Percentiles rank a stretch among this genome's conserved stretches.
phyloP scores from a whole-genome alignment of 495 filamentous ascomycete genomes.

The Neurospora cerealis region DNA sequence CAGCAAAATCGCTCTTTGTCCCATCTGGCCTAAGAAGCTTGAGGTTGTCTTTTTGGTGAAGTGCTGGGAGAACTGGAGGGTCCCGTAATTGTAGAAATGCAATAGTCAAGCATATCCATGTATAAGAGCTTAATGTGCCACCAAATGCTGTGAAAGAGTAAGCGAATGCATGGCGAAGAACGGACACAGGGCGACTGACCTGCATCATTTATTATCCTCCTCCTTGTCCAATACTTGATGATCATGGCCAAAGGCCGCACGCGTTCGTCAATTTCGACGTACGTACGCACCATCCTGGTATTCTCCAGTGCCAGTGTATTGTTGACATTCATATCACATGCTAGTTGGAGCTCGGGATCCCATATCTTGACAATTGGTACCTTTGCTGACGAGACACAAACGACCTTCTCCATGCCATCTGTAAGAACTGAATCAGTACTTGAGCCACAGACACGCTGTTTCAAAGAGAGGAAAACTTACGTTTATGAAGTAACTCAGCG shows the following conservation, averaged over 20 bases:
- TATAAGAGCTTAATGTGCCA: slow-evolving; percentile 93
- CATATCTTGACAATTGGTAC: slow-evolving; percentile 98
- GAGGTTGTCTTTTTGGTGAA: slow-evolving; percentile 67
- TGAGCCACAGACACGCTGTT: not conserved
- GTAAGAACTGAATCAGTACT: slow-evolving; percentile 15
- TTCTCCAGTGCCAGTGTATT: slow-evolving; percentile 91
- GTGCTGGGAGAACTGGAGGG: slow-evolving; percentile 76
- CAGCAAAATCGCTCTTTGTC: slow-evolving; percentile 65
- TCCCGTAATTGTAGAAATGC: slow-evolving; percentile 88
- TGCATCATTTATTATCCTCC: slow-evolving; percentile 87
- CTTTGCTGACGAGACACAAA: slow-evolving; percentile 87
- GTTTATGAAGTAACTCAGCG: slow-evolving; percentile 70
- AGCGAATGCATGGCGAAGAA: slow-evolving; percentile 4
- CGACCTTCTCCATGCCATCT: slow-evolving; percentile 95
- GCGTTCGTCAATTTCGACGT: slow-evolving; percentile 85
- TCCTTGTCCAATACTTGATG: slow-evolving; percentile 93
- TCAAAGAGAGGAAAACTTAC: slow-evolving; percentile 41
- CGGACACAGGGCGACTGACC: slow-evolving; percentile 44
- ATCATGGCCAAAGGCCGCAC: slow-evolving; percentile 91
- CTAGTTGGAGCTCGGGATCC: slow-evolving; percentile 83
- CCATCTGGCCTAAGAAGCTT: slow-evolving; percentile 50
- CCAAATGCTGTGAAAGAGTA: slow-evolving; percentile 55
- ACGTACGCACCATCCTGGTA: slow-evolving; percentile 95
- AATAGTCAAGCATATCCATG: slow-evolving; percentile 99
- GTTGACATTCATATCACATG: slow-evolving; percentile 99